phyloP scores from a whole-genome alignment of 2,329 filamentous ascomycete species.

The Fusarium miscanthi region DNA sequence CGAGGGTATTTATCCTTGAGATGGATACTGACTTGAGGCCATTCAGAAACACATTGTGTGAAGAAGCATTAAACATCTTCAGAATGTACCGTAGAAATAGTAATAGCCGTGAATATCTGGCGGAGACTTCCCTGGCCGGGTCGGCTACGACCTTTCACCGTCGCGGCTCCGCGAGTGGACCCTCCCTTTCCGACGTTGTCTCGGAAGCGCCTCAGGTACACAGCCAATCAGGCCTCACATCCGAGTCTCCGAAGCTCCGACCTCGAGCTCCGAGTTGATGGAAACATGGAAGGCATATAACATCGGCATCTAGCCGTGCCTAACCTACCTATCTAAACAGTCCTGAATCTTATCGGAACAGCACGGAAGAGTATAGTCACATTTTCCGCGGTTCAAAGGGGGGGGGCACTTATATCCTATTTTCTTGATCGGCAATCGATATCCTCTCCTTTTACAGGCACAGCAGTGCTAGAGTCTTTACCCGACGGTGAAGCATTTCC shows the following conservation, averaged over 20 bases:
- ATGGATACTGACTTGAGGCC: too few relatives aligned
- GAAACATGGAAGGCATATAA: slow-evolving; percentile 32
- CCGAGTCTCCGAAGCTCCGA: slow-evolving; percentile 44
- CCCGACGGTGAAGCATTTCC: slow-evolving; percentile 33
- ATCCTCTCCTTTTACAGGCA: not conserved
- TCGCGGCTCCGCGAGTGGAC: slow-evolving; percentile 37
- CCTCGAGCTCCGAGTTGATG: slow-evolving; percentile 25
- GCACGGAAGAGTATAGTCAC: not conserved
- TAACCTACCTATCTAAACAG: not conserved
- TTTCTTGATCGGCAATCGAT: not conserved
- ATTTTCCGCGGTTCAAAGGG: not conserved
- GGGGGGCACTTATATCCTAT: not conserved
- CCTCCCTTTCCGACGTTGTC: not conserved
- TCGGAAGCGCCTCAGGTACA: slow-evolving; percentile 12
- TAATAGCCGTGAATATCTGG: not conserved
- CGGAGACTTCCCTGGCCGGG: slow-evolving; percentile 2
- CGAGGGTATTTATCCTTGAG: accelerated
- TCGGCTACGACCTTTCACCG: slow-evolving; percentile 16
- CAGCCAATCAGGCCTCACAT: slow-evolving; percentile 3
- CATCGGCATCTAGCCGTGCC: slow-evolving; percentile 6
- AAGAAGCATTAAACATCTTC: not conserved
- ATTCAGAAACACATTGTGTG: not conserved
- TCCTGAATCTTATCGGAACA: slow-evolving; percentile 11
- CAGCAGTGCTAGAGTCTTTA: not conserved
- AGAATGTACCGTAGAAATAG: not conserved